A percentile compares a stretch with the other conserved stretches of the same genome.
Conservation (phyloP, 1,284 basidiomycete genomes). For the Dichomitus squalens region DNA sequence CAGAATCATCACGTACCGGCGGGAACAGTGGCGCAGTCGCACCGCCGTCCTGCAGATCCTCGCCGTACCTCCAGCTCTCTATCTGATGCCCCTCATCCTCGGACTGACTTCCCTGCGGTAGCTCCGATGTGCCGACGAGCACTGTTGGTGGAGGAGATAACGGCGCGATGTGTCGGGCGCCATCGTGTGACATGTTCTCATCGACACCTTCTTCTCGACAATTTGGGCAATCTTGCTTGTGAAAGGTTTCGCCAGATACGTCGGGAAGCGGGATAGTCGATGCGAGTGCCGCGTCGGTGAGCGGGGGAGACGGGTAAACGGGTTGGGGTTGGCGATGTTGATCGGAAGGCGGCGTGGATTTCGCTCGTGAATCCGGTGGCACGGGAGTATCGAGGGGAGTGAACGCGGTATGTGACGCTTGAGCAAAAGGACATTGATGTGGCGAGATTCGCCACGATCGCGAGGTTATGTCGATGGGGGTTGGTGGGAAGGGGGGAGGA, state of each 20-base stretch:
- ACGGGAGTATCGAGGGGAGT: background rate
- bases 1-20: conserved; percentile 28
- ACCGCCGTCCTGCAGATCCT: conserved; percentile 8
- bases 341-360: conserved; percentile 21
- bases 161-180: conserved; percentile 17
- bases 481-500: conserved; percentile 11
- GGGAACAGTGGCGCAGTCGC: conserved; percentile 11
- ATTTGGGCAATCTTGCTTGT: conserved; percentile 3
- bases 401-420: background rate
- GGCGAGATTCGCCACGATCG: conserved; percentile 18
- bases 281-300: conserved; percentile 27
- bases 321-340: conserved; percentile 8
- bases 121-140: conserved; percentile 19
- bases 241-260: conserved; percentile 4
- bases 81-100: conserved; percentile 7
- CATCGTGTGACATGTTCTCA: conserved; percentile 27
- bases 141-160: conserved; percentile 28
- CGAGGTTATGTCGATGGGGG: conserved; percentile 4
- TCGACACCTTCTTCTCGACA: conserved; percentile 10
- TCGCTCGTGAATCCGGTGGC: conserved; percentile 12
- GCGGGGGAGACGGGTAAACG: conserved; percentile 29
- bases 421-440: conserved; percentile 14
- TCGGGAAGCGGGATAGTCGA: conserved; percentile 28
- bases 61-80: conserved; percentile 23
- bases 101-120: conserved; percentile 11